Conservation (phyloP, 108 stramenopile species). For the Nitzschia putrida region DNA sequence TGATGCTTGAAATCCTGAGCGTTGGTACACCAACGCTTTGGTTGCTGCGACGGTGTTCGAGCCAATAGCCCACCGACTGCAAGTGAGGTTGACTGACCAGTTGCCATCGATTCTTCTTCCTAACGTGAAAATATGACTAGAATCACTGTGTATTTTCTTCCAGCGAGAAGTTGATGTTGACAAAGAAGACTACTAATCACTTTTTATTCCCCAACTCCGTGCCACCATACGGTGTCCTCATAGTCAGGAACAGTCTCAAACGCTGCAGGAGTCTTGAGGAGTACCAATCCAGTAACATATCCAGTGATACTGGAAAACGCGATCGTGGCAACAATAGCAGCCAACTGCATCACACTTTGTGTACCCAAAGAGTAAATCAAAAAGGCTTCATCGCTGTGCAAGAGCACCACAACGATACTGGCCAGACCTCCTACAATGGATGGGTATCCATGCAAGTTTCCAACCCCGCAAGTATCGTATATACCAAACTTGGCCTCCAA, state of each 20-base stretch:
- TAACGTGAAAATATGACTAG: too few relatives aligned
- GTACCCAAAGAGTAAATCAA: slow-evolving; percentile 3
- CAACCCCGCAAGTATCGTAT: slow-evolving; percentile 47
- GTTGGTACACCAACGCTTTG: too few relatives aligned
- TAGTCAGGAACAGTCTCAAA: neutral
- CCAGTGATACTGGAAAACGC: slow-evolving; percentile 16
- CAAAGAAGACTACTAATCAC: too few relatives aligned
- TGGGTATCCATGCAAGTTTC: slow-evolving; percentile 48
- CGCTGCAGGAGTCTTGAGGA: neutral
- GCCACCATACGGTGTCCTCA: neutral
- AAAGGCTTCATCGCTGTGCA: slow-evolving; percentile 42
- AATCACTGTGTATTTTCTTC: too few relatives aligned
- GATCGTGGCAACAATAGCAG: slow-evolving; percentile 23
- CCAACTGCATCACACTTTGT: slow-evolving; percentile 24
- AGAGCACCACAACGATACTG: slow-evolving; percentile 34
- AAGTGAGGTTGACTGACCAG: too few relatives aligned
- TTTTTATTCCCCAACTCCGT: neutral
- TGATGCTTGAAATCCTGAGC: too few relatives aligned
- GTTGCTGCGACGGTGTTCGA: too few relatives aligned
- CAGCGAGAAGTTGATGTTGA: too few relatives aligned
- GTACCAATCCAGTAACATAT: slow-evolving; percentile 26
- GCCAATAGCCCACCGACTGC: too few relatives aligned
- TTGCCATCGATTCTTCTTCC: too few relatives aligned
- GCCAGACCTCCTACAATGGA: slow-evolving; percentile 33
- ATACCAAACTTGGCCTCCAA: slow-evolving; percentile 37